Base-by-base conservation (phyloP, 306 rosid genomes). In the Acacia melanoxylon region DNA sequence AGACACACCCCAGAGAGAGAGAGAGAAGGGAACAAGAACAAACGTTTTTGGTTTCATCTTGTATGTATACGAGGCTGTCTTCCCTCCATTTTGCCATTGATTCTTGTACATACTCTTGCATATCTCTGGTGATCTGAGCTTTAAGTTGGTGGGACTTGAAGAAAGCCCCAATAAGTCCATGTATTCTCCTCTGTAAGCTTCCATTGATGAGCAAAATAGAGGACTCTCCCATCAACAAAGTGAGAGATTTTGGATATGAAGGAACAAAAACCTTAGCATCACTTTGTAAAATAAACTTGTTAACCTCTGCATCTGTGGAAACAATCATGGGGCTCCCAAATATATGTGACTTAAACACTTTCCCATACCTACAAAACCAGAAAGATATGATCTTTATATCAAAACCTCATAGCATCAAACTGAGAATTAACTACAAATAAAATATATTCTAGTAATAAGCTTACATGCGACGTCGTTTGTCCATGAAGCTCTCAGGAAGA, bases 261-360 rank as follows among this genome's bases (percentile, higher is more conserved):
- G 99, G 99, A 70, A 95, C 92, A 40, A 95, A 95, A 88, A 87
- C 83, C 80, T 91, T 95, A 17, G 97, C 90, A 87, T 95, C 99
- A 87, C 99, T 93, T 58, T 95, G 98, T 67, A 95, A 90, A 82
- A 95, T 87, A 46, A 95, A 86, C 74, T 83, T 93, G 63, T 89
- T 95, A 79, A 93, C 98, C 79, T 92, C 98, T 75, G 96, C 92
- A 90, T 95, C 98, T 9, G 96, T 93, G 3, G 99, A 93, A 77
- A 95, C 88, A 58, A 95, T 93, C 9, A 97, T 90, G 17, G 96
- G 91, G 66, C 93, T 93, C 70, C 98, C 99, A 90, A 95, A 95
- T 89, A 95, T 87, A 86, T 95, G 99, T 27, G 99, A 95, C 88
- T 89, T 95, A 48, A 95, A 95, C 91, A 95, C 99, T 78, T 93